phyloP scores from a whole-genome alignment of 2,329 filamentous ascomycete species.

The Trichoderma polysporum region DNA sequence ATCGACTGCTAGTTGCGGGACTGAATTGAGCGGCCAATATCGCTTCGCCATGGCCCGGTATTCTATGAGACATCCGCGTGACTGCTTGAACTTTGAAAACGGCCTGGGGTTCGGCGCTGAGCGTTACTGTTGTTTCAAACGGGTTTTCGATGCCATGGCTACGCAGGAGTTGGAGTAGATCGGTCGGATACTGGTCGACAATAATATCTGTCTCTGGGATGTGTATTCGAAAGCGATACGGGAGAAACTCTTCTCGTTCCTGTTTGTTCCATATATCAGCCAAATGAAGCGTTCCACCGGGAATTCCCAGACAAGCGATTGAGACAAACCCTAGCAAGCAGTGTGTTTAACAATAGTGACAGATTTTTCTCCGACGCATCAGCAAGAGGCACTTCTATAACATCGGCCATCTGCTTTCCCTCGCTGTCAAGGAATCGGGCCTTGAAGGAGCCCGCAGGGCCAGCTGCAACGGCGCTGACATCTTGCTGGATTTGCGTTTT shows the following conservation, averaged over 20 bases:
- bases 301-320: too few relatives aligned
- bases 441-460: constrained; percentile 72
- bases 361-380: constrained; percentile 89
- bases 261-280: constrained; percentile 25
- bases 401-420: constrained; percentile 68
- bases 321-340: constrained; percentile 66
- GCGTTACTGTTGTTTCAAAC: constrained; percentile 54
- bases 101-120: constrained; percentile 75
- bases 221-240: constrained; percentile 61
- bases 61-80: constrained; percentile 82
- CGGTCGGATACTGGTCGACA: constrained; percentile 56
- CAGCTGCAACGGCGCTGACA: constrained; percentile 65
- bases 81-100: constrained; percentile 93
- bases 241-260: constrained; percentile 59
- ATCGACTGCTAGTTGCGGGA: constrained; percentile 69
- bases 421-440: constrained; percentile 85
- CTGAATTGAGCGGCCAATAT: constrained; percentile 87
- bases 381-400: constrained; percentile 72
- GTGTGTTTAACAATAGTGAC: constrained; percentile 79
- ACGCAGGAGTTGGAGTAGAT: constrained; percentile 54
- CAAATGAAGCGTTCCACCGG: neutral
- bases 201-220: constrained; percentile 54
- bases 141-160: constrained; percentile 58
- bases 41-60: constrained; percentile 87
- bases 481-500: constrained; percentile 73